Evolutionary conservation across 2,329 filamentous ascomycete species (phyloP), one percentile per base, ranked within the genome.

Genomic region (Penicillium digitatum): DNA sequence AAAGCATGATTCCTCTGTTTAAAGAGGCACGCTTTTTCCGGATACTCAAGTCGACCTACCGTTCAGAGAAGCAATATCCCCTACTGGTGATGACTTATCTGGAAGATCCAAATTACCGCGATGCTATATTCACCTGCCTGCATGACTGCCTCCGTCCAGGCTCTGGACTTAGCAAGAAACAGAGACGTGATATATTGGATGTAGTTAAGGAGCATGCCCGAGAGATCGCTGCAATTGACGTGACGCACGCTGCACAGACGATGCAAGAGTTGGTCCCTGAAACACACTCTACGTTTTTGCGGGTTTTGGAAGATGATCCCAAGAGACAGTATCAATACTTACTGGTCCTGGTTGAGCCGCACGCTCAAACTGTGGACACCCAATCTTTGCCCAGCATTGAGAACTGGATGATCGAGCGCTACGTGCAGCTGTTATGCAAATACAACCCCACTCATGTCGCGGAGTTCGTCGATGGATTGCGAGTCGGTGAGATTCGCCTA

Each of bases 1-100:
- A 86, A 31, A 80, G 80, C 10, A 77, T 97, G 64, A 87, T 97
- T 56, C 86, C 89, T 0, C 75, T 89, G 0, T 89, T 97, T 64
- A 84, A 86, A 62, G 79, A 86, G 59, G 93, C 94, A 1, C 83
- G 85, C 0, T 99, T 97, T 71, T 95, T 89, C 70, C 86, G 94
- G 46, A 93, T 99, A 27, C 74, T 99, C 51, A 99, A 99, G 75
- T 87, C 89, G 14, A 87, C 90, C 10, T 96, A 95, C 72, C 87
- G 86, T 63, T 78, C 81, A 5, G 90, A 96, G 62, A 87, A 85
- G 63, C 86, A 93, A 66, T 95, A 89, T 65, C 83, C 86, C 1
- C 86, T 88, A 63, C 82, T 96, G 27, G 74, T 97, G 6, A 79
- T 88, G 63, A 86, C 86, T 0, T 96, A 91, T 67, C 89, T 99